Base-by-base conservation (phyloP, 176 grass and related monocot species). In the Alopecurus myosuroides region DNA sequence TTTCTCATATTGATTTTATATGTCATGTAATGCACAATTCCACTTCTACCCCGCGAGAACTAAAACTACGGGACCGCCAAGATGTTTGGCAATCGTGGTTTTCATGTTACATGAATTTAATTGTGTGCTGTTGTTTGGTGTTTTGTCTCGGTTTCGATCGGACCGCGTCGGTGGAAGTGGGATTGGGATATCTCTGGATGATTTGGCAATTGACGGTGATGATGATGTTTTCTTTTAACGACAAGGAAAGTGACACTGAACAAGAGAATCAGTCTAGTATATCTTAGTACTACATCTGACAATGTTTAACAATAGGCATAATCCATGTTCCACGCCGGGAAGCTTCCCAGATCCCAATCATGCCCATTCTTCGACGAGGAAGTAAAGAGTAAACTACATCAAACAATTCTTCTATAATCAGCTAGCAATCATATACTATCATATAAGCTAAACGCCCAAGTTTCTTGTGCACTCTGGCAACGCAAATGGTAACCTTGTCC, bases 171-270 rank as follows among this genome's bases (percentile, higher is more conserved):
- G 6, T 75, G 46, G 29, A 10, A 4, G 25, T 36, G 11, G 7
- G 63, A 9, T 46, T 57, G 48, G 12, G 28, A 70, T 69, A 83
- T 86, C 61, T 81, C 85, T 11, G 58, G 23, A 77, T 41, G 33
- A 6, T 70, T 67, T 73, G 79, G 51, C 53, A 52, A 36, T n/a
- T 65, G 79, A 72, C 34, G 36, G 42, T 29, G 84, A 73, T 56
- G 33, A 85, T 42, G 78, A 56, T 86, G 84, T 78, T 86, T 14
- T 55, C 22, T 56, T 86, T 19, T 77, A 82, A 82, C 84, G 53
- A 65, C 84, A 46, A 57, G 62, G 83, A 90, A 82, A 86, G 64
- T 63, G 88, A 90, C 88, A 82, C 53, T 56, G 70, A 82, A 25
- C 53, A 82, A n/a, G 57, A 72, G 51, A 65, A 64, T 82, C 62